A percentile compares a stretch with the other conserved stretches of the same genome.
Conservation (phyloP, 495 filamentous ascomycete genomes). For the Xeromyces bisporus region DNA sequence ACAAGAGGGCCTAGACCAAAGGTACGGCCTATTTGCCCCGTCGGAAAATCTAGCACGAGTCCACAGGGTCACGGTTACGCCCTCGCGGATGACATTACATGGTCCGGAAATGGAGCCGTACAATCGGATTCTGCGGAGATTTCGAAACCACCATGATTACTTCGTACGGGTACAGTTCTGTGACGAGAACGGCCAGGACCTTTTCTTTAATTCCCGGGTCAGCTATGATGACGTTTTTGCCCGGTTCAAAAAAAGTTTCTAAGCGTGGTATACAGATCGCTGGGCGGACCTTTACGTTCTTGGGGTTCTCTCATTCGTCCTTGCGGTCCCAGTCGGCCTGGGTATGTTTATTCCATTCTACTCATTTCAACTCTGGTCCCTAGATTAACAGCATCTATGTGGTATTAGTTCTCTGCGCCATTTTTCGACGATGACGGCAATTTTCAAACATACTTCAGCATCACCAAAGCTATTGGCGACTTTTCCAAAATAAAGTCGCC, state of each 20-base stretch:
- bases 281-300: constrained; percentile 45
- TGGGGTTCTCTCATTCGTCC: constrained; percentile 72
- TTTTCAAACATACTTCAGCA: constrained; percentile 25
- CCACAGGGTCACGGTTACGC: constrained; percentile 48
- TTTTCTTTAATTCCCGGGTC: constrained; percentile 38
- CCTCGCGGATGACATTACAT: constrained; percentile 45
- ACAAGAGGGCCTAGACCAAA: constrained; percentile 1
- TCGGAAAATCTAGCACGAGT: constrained; percentile 16
- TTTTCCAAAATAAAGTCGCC: constrained; percentile 47
- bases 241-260: constrained; percentile 43
- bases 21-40: constrained; percentile 1
- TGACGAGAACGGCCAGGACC: constrained; percentile 52
- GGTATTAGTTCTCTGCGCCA: constrained; percentile 41
- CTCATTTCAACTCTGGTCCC: background rate
- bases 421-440: constrained; percentile 34
- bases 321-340: constrained; percentile 47
- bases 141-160: constrained; percentile 39
- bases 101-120: constrained; percentile 54
- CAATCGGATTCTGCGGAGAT: constrained; percentile 62
- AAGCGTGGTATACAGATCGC: constrained; percentile 40
- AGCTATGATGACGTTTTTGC: constrained; percentile 32
- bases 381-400: background rate
- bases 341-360: constrained; percentile 11
- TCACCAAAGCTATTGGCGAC: constrained; percentile 48
- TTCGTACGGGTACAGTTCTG: constrained; percentile 56